phyloP scores from a whole-genome alignment of 306 rosid genomes.

The Glycine soja region DNA sequence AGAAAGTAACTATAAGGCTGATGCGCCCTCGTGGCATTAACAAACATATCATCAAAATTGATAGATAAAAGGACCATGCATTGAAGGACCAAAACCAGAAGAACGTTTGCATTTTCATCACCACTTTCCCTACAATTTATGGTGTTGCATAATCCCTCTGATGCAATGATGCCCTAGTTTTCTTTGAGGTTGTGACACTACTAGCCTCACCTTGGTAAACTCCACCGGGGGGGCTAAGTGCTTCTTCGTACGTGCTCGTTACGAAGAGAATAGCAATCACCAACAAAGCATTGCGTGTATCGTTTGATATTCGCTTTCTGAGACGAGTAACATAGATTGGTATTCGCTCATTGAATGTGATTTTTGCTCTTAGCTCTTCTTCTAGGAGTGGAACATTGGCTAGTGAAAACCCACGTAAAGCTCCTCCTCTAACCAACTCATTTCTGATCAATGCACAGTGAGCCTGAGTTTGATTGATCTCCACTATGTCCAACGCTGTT shows the following conservation, averaged over 20 bases:
- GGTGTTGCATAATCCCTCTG: background rate
- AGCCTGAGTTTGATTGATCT: background rate
- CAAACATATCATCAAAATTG: slow-evolving; percentile 42
- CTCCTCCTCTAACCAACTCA: slow-evolving; percentile 28
- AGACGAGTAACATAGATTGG: slow-evolving; percentile 25
- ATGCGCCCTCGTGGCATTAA: slow-evolving; percentile 44
- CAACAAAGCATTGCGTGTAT: slow-evolving; percentile 44
- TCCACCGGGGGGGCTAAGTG: slow-evolving; percentile 42
- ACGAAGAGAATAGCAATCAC: slow-evolving; percentile 43
- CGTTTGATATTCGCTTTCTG: slow-evolving; percentile 37
- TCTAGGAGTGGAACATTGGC: background rate
- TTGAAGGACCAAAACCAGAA: slow-evolving; percentile 41
- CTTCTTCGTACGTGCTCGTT: slow-evolving; percentile 41
- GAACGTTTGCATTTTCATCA: slow-evolving; percentile 18
- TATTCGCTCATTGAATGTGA: slow-evolving; percentile 28
- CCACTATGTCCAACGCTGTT: slow-evolving; percentile 48
- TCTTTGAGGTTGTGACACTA: background rate
- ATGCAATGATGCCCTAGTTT: background rate
- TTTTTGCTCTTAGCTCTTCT: slow-evolving; percentile 32
- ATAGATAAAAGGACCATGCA: slow-evolving; percentile 15
- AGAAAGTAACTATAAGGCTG: slow-evolving; percentile 17
- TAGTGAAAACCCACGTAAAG: background rate
- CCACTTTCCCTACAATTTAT: slow-evolving; percentile 26
- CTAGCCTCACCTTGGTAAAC: background rate
- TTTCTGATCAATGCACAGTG: slow-evolving; percentile 11